Percentiles rank a stretch among this genome's conserved stretches.
These are phyloP conservation scores for Citrus unshiu DNA, from an alignment of 345 rosid genomes.

Conservation along the genomic window DNA sequence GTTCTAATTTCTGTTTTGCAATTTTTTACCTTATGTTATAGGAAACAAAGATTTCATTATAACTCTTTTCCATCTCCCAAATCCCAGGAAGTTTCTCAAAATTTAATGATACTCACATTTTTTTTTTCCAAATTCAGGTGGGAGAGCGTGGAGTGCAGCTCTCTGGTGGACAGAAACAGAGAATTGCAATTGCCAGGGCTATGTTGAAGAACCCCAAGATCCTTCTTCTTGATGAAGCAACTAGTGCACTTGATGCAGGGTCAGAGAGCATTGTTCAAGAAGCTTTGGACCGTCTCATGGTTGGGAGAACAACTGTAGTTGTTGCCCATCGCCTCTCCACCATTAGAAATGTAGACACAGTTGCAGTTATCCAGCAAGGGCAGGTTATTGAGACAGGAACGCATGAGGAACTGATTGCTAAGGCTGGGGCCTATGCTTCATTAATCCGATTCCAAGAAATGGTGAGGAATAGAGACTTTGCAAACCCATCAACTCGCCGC, in stretches of 20 bases:
- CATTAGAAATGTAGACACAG: conserved; percentile 85
- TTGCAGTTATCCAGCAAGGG: conserved; percentile 96
- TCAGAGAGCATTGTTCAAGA: conserved; percentile 99
- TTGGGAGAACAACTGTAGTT: conserved; percentile 94
- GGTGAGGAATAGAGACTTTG: conserved; percentile 82
- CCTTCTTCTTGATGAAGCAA: conserved; percentile 96
- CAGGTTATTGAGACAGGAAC: conserved; percentile 97
- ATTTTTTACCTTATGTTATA: not conserved
- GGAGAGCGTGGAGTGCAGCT: conserved; percentile 98
- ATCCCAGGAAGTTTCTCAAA: not conserved
- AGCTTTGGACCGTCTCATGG: conserved; percentile 95
- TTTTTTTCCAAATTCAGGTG: conserved; percentile 43
- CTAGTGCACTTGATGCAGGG: conserved; percentile 97
- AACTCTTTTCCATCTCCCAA: not conserved
- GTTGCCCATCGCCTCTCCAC: conserved; percentile 99
- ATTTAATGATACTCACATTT: not conserved
- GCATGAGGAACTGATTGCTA: conserved; percentile 82
- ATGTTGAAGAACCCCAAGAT: conserved; percentile 95
- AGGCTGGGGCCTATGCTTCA: conserved; percentile 85
- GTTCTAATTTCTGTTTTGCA: not conserved
- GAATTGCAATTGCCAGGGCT: conserved; percentile 98
- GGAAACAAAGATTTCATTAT: not conserved
- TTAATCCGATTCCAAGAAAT: conserved; percentile 93
- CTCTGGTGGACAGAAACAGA: conserved; percentile 98
- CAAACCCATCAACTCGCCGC: conserved; percentile 81